Evolutionary conservation across 495 filamentous ascomycete genomes (phyloP).

Genomic region (Podospora pseudoanserina): DNA sequence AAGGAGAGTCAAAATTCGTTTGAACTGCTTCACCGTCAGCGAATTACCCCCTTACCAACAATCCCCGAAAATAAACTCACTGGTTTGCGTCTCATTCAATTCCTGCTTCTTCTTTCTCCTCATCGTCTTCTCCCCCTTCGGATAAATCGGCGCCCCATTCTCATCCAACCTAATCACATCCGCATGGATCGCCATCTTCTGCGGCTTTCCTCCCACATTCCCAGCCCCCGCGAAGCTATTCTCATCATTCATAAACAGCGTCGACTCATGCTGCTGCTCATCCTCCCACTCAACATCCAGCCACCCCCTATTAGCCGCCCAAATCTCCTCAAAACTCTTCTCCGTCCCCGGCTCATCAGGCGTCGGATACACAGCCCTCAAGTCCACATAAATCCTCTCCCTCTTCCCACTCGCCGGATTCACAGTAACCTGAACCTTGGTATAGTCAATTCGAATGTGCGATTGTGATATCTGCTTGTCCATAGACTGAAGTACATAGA

Average conservation of each 20-base stretch:
- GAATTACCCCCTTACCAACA: neutral
- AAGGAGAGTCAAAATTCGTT: slow-evolving; percentile 86
- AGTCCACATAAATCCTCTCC: slow-evolving; percentile 82
- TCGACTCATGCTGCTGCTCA: slow-evolving; percentile 29
- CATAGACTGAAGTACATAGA: slow-evolving; percentile 54
- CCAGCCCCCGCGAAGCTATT: slow-evolving; percentile 23
- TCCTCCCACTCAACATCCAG: slow-evolving; percentile 66
- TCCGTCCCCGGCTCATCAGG: slow-evolving; percentile 63
- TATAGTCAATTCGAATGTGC: slow-evolving; percentile 47
- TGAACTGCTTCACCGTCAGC: slow-evolving; percentile 58
- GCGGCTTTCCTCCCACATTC: slow-evolving; percentile 25
- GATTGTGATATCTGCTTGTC: slow-evolving; percentile 48
- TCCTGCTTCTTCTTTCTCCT: slow-evolving; percentile 70
- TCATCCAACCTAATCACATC: slow-evolving; percentile 48
- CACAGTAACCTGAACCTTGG: slow-evolving; percentile 64
- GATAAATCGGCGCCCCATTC: slow-evolving; percentile 44
- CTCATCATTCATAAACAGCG: slow-evolving; percentile 19
- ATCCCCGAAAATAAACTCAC: slow-evolving; percentile 46
- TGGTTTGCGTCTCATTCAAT: slow-evolving; percentile 79
- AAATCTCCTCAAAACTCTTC: slow-evolving; percentile 85
- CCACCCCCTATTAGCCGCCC: slow-evolving; percentile 77
- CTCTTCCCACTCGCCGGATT: slow-evolving; percentile 74
- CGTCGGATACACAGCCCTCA: slow-evolving; percentile 79
- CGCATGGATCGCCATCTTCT: slow-evolving; percentile 45
- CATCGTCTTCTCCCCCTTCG: slow-evolving; percentile 34